Conservation (phyloP, 2,329 filamentous ascomycete genomes). For the Xylaria sp. region DNA sequence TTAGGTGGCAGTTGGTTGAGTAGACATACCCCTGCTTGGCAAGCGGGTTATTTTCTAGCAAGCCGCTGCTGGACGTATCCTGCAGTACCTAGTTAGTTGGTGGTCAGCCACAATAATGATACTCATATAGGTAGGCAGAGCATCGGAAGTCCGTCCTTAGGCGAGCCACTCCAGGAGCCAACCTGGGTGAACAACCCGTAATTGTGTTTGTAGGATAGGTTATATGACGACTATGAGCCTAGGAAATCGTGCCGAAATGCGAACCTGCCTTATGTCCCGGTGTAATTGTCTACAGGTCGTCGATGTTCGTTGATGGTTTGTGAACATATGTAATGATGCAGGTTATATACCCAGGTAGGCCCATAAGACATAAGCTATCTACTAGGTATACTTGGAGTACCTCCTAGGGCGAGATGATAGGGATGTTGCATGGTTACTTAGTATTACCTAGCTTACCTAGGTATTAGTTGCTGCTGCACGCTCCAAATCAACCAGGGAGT, state of each 20-base stretch:
- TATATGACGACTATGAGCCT: neutral
- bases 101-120: slow-evolving; percentile 36
- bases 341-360: neutral
- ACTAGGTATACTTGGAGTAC: slow-evolving; percentile 1
- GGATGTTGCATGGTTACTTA: slow-evolving; percentile 30
- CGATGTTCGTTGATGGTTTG: slow-evolving; percentile 14
- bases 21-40: slow-evolving; percentile 12
- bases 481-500: no score
- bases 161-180: slow-evolving; percentile 4
- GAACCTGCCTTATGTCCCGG: neutral
- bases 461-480: neutral
- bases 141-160: slow-evolving; percentile 44
- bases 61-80: slow-evolving; percentile 30
- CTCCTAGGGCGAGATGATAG: slow-evolving; percentile 22
- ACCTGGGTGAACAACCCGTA: neutral
- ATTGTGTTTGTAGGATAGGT: neutral
- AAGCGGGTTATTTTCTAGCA: slow-evolving; percentile 34
- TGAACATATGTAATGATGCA: neutral
- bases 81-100: slow-evolving; percentile 41
- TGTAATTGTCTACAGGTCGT: slow-evolving; percentile 7
- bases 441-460: slow-evolving; percentile 20
- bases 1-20: slow-evolving; percentile 10
- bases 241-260: neutral
- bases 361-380: neutral
- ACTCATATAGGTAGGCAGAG: neutral